Base-by-base conservation (phyloP, 148 eudicot genomes). In the Drosera capensis region DNA sequence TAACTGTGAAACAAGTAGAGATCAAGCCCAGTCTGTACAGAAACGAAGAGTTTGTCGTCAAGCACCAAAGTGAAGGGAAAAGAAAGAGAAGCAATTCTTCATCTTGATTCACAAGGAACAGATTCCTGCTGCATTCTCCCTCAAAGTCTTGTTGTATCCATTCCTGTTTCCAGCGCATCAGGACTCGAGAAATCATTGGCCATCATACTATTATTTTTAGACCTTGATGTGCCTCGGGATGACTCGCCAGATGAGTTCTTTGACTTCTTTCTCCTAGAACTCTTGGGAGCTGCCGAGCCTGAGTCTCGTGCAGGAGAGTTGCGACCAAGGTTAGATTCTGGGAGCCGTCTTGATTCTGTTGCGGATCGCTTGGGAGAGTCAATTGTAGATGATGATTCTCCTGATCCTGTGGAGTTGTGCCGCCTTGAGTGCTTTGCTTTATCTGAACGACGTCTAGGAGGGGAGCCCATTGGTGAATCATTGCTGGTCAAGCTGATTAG, bases 241-340 rank as follows among this genome's bases (percentile, higher is more conserved):
- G 48, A 44, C 14, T 19, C 23, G n/a, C 52, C 25, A 1, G 57
- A 43, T 3, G 43, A 34, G 20, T 18, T 64, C 55, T 74, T 74
- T 8, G 68, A 24, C 60, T 75, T 75, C 48, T 54, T 75, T 3
- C 68, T 49, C 25, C 68, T 71, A 14, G 55, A 49, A 16, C 22
- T 24, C 46, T 60, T 66, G 1, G 49, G 16, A 3, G 46, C 25
- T n/a, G 55, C 40, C 9, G 67, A 7, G 20, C 23, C 16, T 3
- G 55, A 22, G 24, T 58, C 65, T 2, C 51, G 43, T 20, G 50
- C 12, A 0, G 68, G 50, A 1, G 73, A 68, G 20, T 68, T 68
- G 3, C 20, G 43, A 8, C 47, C 53, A 14, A 25, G 28, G 8
- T 19, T 41, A 1, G 45, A 41, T 9, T 17, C 9, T 8, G 23